Evolutionary conservation across 78 protist species (phyloP).

Genomic region (Dictyostelium firmibasis): DNA sequence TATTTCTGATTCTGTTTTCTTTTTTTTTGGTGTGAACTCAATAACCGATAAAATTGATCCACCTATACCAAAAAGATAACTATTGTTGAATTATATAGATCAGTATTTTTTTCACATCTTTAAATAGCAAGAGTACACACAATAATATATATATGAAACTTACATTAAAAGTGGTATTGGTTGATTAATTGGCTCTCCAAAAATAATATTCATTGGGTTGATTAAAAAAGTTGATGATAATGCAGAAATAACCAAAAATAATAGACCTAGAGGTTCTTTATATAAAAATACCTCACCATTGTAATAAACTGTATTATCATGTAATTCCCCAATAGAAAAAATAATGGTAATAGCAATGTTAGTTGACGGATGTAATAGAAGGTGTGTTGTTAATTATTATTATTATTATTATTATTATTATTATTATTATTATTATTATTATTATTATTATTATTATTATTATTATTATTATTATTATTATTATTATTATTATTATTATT

Average conservation of each 20-base stretch:
- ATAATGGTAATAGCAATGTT: no score
- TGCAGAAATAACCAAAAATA: constrained; percentile 79
- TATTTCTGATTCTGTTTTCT: background rate
- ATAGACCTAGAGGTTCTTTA: constrained; percentile 78
- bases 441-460: no score
- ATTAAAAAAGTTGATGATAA: constrained; percentile 77
- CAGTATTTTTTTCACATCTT: no score
- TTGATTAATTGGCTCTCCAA: constrained; percentile 63
- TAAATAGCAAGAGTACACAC: background rate
- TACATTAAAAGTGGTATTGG: constrained; percentile 54
- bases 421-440: no score
- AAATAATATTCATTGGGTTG: constrained; percentile 40
- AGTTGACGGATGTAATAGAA: no score
- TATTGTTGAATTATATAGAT: background rate
- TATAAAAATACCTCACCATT: constrained; percentile 74
- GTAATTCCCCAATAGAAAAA: no score
- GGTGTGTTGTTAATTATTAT: no score
- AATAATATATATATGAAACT: background rate
- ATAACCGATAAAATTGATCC: constrained; percentile 76
- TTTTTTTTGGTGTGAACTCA: constrained; percentile 53
- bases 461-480: no score
- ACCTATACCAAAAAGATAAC: constrained; percentile 70
- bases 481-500: no score
- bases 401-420: no score
- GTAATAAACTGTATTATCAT: constrained; percentile 80